Percentiles rank a stretch among this genome's conserved stretches.
Evolutionary conservation across 2,329 filamentous ascomycete species (phyloP).

Genomic region (Scytalidium lignicola): DNA sequence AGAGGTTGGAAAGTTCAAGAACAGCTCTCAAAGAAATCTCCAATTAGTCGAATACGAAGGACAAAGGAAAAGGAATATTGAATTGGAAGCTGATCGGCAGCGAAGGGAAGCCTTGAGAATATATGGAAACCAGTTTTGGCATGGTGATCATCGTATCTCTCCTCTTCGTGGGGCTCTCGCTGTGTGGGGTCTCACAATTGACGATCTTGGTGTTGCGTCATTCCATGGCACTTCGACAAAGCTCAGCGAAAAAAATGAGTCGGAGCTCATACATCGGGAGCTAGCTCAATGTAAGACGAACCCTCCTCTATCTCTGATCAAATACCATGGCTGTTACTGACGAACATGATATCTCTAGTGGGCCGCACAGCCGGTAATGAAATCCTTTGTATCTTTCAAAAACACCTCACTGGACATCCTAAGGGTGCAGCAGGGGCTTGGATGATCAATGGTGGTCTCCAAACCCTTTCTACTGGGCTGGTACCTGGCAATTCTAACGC

Average conservation of each 20-base stretch:
- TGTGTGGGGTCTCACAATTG: conserved; percentile 93
- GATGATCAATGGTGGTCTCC: conserved; percentile 97
- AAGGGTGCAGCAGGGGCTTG: conserved; percentile 97
- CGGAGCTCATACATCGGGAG: conserved; percentile 89
- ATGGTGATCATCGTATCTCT: conserved; percentile 82
- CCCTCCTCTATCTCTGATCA: no score
- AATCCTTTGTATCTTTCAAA: conserved; percentile 93
- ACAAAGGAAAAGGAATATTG: conserved; percentile 77
- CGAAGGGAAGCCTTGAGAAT: conserved; percentile 62
- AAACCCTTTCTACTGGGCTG: conserved; percentile 84
- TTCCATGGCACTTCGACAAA: conserved; percentile 98
- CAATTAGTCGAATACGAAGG: conserved; percentile 69
- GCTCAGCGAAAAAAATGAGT: conserved; percentile 98
- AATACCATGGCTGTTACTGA: no score
- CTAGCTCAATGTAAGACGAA: conserved; percentile 88
- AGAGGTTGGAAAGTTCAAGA: no score
- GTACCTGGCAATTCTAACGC: conserved; percentile 95
- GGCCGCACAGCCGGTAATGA: conserved; percentile 90
- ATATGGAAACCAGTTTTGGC: conserved; percentile 97
- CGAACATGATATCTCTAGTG: no score
- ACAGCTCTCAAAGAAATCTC: conserved; percentile 65
- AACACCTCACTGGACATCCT: conserved; percentile 85
- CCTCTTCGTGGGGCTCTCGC: conserved; percentile 89
- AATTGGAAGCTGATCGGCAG: conserved; percentile 79
- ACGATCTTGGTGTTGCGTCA: conserved; percentile 88